Evolutionary conservation across 2,329 filamentous ascomycete species (phyloP).

Genomic region (Diaporthe ilicicola): DNA sequence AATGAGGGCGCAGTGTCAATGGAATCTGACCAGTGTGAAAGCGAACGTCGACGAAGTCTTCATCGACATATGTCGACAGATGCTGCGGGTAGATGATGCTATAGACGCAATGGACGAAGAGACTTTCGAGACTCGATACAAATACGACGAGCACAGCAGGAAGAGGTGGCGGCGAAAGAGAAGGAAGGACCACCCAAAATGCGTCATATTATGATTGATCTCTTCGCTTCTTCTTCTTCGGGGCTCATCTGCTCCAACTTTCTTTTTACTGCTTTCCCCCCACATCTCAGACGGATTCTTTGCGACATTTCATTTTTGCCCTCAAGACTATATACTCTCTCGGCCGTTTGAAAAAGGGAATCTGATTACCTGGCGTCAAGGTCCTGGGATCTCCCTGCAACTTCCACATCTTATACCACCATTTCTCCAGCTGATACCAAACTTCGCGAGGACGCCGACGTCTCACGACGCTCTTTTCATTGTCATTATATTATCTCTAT

Average conservation of each 20-base stretch:
- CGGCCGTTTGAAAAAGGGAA: background rate
- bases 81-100: conserved; percentile 75
- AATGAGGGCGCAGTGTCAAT: background rate
- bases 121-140: conserved; percentile 28
- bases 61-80: conserved; percentile 83
- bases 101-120: conserved; percentile 29
- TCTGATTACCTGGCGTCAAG: conserved; percentile 2
- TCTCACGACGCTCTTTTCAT: conserved; percentile 16
- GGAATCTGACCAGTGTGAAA: conserved; percentile 43
- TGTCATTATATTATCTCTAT: background rate
- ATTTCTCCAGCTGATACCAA: conserved; percentile 14
- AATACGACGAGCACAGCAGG: conserved; percentile 27
- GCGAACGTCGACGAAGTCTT: conserved; percentile 93
- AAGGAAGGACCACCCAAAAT: conserved; percentile 32
- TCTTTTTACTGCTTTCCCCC: background rate
- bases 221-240: background rate
- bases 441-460: conserved; percentile 9
- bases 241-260: background rate
- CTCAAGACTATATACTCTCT: conserved; percentile 18
- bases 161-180: conserved; percentile 28
- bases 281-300: background rate
- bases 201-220: conserved; percentile 30
- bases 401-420: conserved; percentile 9
- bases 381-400: conserved; percentile 10
- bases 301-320: background rate